A percentile compares a stretch with the other conserved stretches of the same genome.
These are phyloP conservation scores for Henckelia pumila DNA, from an alignment of 257 asterid species.

Conservation along the genomic window DNA sequence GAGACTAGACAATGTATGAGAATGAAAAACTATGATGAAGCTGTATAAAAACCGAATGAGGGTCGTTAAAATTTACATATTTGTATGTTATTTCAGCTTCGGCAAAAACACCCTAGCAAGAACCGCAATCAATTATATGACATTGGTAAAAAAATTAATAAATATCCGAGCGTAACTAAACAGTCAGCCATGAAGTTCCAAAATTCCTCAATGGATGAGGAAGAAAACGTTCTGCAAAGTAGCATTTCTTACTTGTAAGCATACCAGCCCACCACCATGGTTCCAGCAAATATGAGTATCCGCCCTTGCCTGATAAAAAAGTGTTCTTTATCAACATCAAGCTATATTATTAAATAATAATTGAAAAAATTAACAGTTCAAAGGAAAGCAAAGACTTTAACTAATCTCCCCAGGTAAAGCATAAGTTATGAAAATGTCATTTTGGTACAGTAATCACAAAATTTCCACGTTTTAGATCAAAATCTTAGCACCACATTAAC, in stretches of 20 bases:
- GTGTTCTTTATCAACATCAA: constrained; percentile 6
- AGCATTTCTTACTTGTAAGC: constrained; percentile 59
- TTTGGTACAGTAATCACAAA: background rate
- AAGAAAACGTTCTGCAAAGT: background rate
- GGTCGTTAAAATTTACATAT: background rate
- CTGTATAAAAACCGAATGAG: background rate
- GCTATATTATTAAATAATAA: background rate
- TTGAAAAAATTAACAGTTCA: background rate
- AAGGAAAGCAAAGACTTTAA: background rate
- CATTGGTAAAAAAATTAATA: background rate
- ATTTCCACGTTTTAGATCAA: too few relatives aligned
- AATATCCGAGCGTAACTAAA: background rate
- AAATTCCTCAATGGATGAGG: background rate
- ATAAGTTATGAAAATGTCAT: background rate
- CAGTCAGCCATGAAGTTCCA: background rate
- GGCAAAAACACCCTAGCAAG: background rate
- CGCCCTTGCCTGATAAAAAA: constrained; percentile 68
- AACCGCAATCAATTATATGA: background rate
- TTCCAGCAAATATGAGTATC: constrained; percentile 67
- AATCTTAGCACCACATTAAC: background rate
- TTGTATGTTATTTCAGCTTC: background rate
- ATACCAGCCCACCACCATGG: constrained; percentile 99
- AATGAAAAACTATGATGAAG: background rate
- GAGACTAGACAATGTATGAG: background rate
- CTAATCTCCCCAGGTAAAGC: background rate